These are phyloP conservation scores for Carallia pectinifolia DNA, from an alignment of 345 rosid genomes.

Conservation along the genomic window DNA sequence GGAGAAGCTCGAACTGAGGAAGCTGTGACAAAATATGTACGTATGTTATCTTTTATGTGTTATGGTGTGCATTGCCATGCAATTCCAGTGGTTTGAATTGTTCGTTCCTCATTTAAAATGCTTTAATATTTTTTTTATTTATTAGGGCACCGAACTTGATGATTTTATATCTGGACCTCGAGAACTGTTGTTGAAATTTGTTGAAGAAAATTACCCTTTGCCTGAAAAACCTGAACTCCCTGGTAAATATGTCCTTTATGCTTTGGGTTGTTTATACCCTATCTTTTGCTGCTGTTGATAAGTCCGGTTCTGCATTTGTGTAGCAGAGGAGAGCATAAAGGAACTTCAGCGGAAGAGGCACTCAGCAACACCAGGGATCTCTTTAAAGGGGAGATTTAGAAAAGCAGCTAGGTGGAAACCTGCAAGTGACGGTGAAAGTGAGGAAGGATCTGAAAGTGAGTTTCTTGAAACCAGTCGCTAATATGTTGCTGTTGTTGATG, in stretches of 20 bases:
- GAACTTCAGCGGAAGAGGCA: conserved; percentile 94
- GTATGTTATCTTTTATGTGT: conserved; percentile 25
- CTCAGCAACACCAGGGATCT: conserved; percentile 83
- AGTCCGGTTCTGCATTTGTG: conserved; percentile 18
- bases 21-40: conserved; percentile 95
- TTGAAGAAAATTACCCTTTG: conserved; percentile 93
- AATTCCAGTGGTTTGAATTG: conserved; percentile 5
- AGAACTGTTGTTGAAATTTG: conserved; percentile 92
- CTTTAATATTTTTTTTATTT: conserved; percentile 3
- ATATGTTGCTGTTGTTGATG: neutral
- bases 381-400: conserved; percentile 88
- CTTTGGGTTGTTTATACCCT: neutral
- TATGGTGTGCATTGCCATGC: conserved; percentile 14
- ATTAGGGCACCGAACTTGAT: conserved; percentile 93
- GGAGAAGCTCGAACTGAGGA: conserved; percentile 99
- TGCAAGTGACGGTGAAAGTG: conserved; percentile 79
- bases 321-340: conserved; percentile 82
- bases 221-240: conserved; percentile 90
- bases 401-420: conserved; percentile 90
- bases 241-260: conserved; percentile 40
- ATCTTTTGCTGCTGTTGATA: neutral
- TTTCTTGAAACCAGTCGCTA: conserved; percentile 22
- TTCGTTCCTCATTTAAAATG: conserved; percentile 13
- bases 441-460: conserved; percentile 81
- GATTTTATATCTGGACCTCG: conserved; percentile 99